These are phyloP conservation scores for Quercus dentata DNA, from an alignment of 306 rosid genomes.

Conservation along the genomic window DNA sequence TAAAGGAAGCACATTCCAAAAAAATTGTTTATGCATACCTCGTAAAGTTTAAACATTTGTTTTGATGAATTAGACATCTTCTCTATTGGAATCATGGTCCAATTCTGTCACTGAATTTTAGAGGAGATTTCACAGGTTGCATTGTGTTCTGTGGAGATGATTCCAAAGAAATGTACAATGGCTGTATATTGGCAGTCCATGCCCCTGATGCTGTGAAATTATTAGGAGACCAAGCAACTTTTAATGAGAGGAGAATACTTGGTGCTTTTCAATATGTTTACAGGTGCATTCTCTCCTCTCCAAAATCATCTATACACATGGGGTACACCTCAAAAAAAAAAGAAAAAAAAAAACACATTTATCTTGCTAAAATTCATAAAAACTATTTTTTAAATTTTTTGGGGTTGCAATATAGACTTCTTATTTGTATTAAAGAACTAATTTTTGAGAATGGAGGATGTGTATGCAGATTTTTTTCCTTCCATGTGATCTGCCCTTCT, in stretches of 20 bases:
- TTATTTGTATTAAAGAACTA: too few relatives aligned
- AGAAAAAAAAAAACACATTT: neutral
- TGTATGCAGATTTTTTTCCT: too few relatives aligned
- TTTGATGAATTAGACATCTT: neutral
- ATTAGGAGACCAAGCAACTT: constrained; percentile 76
- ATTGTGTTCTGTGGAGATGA: constrained; percentile 50
- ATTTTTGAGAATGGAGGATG: too few relatives aligned
- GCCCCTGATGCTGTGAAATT: constrained; percentile 80
- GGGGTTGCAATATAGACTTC: too few relatives aligned
- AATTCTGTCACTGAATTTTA: neutral
- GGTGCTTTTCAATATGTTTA: constrained; percentile 90
- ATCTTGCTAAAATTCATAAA: neutral
- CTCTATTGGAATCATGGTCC: neutral
- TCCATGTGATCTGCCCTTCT: too few relatives aligned
- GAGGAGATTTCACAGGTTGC: constrained; percentile 52
- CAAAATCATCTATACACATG: neutral
- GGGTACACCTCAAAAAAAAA: neutral
- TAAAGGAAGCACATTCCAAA: too few relatives aligned
- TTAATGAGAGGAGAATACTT: constrained; percentile 68
- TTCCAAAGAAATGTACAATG: constrained; percentile 51
- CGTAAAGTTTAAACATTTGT: neutral
- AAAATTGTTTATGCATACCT: too few relatives aligned
- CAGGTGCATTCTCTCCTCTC: constrained; percentile 47
- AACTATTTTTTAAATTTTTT: too few relatives aligned
- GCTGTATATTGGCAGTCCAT: constrained; percentile 72